Conservation (phyloP, 306 rosid genomes). For the Neltuma alba region DNA sequence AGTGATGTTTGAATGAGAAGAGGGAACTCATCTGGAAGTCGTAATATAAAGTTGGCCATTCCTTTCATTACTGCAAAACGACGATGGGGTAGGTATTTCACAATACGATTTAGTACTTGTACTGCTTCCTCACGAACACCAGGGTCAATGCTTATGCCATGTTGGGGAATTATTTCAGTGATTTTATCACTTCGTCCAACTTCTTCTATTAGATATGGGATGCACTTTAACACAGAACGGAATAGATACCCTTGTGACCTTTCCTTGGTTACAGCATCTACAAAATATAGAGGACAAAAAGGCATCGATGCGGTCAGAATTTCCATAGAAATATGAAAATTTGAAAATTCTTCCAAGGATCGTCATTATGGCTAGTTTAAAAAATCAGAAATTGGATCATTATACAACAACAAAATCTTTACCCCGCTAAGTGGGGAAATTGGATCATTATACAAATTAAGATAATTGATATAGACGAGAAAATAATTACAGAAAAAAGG, state of each 20-base stretch:
- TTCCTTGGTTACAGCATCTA: constrained; percentile 97
- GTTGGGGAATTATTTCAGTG: constrained; percentile 98
- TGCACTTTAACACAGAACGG: constrained; percentile 96
- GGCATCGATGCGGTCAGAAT: constrained; percentile 32
- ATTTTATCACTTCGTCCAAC: constrained; percentile 98
- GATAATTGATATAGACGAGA: not conserved
- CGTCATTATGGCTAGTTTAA: not conserved
- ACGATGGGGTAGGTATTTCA: constrained; percentile 88
- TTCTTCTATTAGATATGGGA: constrained; percentile 96
- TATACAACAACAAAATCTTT: not conserved
- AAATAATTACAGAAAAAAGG: not conserved
- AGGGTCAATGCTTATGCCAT: constrained; percentile 99
- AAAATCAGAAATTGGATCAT: not conserved
- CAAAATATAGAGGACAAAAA: constrained; percentile 38
- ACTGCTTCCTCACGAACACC: constrained; percentile 99
- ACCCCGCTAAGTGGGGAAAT: not conserved
- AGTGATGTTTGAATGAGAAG: constrained; percentile 96
- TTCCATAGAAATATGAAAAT: not conserved
- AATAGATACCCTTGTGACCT: constrained; percentile 97
- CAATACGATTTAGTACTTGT: constrained; percentile 92
- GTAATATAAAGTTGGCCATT: constrained; percentile 89
- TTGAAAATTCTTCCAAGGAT: not conserved
- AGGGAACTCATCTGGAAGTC: constrained; percentile 98
- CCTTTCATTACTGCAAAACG: constrained; percentile 98
- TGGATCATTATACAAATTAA: not conserved